Evolutionary conservation across 2,329 filamentous ascomycete genomes (phyloP), one percentile per base, ranked within the genome.

Genomic region (Tolypocladium ovalisporum): DNA sequence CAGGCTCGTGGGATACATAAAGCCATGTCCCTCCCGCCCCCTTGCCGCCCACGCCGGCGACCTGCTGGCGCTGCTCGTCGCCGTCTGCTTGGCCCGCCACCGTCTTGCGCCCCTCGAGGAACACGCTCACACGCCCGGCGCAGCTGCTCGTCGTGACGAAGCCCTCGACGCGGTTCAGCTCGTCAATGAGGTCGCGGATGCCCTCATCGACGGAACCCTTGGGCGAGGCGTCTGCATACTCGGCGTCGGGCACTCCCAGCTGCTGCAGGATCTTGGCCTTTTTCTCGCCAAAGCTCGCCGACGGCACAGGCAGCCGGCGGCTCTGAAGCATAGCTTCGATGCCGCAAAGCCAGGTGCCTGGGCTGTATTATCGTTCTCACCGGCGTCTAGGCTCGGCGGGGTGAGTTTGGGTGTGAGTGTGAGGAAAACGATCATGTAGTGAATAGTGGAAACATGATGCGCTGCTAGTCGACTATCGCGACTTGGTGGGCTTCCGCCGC

Each of bases 71-170:
- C 15, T 39, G 60, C 42, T 62, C 65, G 19, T 64, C 60, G 9
- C 58, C 62, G 10, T 60, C 62, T 6, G 56, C 57, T 4, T 60
- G 62, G 17, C 54, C 56, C 17, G 53, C 17, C 35, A 8, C n/a
- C 29, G 62, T 62, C 63, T 83, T 87, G 51, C 75, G 76, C 1
- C 92, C 92, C 73, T 97, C 93, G 1, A 95, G 76, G 67, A 95
- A 97, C 4, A 97, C 88, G 62, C 88, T 92, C 52, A 95, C 82
- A 55, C 93, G 79, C 0, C 93, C 93, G 2, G 90, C 89, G 70
- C 93, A 97, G 71, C 91, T 96, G 73, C 91, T 96, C 3, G 92
- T 97, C 1, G 93, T 97, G 37, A 95, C 90, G 44, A 92, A 81
- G 1, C 89, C 90, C 1, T 85, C 80, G 7, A 87, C 68, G 1